Evolutionary conservation across 1,139 yeast species (phyloP).

Genomic region (Hemisphaericaspora xylofermentans): DNA sequence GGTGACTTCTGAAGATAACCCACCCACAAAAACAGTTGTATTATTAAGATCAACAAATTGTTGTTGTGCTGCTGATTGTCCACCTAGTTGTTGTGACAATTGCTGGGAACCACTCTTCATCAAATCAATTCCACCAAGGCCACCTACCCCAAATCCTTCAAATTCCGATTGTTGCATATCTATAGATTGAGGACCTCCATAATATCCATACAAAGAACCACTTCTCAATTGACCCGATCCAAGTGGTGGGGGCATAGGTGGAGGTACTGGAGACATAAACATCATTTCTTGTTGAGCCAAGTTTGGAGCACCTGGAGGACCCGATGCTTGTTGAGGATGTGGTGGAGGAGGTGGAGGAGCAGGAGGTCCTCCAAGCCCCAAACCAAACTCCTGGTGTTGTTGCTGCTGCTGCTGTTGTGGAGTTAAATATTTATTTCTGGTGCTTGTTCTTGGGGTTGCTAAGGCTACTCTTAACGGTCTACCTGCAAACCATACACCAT

Average conservation of each 20-base stretch:
- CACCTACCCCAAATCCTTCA: background rate
- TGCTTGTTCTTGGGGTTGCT: slow-evolving; percentile 54
- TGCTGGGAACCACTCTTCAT: background rate
- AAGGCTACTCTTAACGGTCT: slow-evolving; percentile 71
- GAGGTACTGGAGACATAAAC: slow-evolving; percentile 16
- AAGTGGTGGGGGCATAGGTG: slow-evolving; percentile 4
- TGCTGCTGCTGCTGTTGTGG: slow-evolving; percentile 9
- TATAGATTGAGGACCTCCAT: background rate
- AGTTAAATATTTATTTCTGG: slow-evolving; percentile 8
- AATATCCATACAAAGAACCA: slow-evolving; percentile 12
- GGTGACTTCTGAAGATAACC: slow-evolving; percentile 69
- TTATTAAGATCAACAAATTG: slow-evolving; percentile 72
- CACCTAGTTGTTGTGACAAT: background rate
- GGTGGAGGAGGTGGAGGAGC: slow-evolving; percentile 1
- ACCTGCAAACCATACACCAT: slow-evolving; percentile 73
- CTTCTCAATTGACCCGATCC: slow-evolving; percentile 8
- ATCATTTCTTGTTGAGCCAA: slow-evolving; percentile 17
- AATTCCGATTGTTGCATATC: background rate
- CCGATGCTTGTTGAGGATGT: background rate
- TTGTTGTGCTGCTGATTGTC: slow-evolving; percentile 21
- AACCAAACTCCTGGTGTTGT: slow-evolving; percentile 2
- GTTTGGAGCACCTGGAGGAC: background rate
- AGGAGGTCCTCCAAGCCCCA: slow-evolving; percentile 4
- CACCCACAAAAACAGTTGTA: slow-evolving; percentile 95
- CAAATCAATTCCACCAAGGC: background rate